Evolutionary conservation across 1,284 basidiomycete species (phyloP).

Genomic region (Pulchroboletus neoregius): DNA sequence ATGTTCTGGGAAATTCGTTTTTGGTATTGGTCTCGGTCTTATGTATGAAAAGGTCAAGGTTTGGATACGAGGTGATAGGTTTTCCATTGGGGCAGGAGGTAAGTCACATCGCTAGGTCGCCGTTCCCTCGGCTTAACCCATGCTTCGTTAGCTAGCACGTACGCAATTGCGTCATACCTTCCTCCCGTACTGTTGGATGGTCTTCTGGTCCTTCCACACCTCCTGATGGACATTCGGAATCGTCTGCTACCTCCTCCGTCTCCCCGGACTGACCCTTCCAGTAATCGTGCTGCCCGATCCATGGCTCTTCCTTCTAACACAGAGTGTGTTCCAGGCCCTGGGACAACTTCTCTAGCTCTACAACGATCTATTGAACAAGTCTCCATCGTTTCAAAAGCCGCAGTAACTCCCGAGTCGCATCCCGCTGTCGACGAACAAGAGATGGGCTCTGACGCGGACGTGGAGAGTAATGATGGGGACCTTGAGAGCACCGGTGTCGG

Average conservation of each 20-base stretch:
- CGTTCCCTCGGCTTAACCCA: slow-evolving; percentile 5
- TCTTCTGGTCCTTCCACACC: slow-evolving; percentile 61
- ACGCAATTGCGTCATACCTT: slow-evolving; percentile 61
- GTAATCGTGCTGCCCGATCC: slow-evolving; percentile 19
- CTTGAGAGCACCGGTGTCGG: slow-evolving; percentile 38
- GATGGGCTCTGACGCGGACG: slow-evolving; percentile 58
- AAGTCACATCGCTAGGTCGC: slow-evolving; percentile 21
- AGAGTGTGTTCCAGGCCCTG: background rate
- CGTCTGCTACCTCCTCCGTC: slow-evolving; percentile 50
- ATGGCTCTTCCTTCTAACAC: slow-evolving; percentile 17
- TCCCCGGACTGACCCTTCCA: slow-evolving; percentile 15
- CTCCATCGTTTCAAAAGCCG: background rate
- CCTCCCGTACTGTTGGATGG: slow-evolving; percentile 63
- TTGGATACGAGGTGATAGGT: slow-evolving; percentile 58
- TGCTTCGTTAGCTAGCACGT: slow-evolving; percentile 52
- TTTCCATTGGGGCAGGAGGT: slow-evolving; percentile 75
- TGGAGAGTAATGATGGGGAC: slow-evolving; percentile 58
- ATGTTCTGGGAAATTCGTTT: slow-evolving; percentile 35
- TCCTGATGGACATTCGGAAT: slow-evolving; percentile 59
- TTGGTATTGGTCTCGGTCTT: slow-evolving; percentile 44
- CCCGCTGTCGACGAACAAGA: slow-evolving; percentile 30
- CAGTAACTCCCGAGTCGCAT: slow-evolving; percentile 5
- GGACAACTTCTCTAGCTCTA: background rate
- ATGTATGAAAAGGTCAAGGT: slow-evolving; percentile 36
- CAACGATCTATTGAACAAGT: slow-evolving; percentile 9